Conservation (phyloP, 108 stramenopile species). For the Skeletonema marinoi region DNA sequence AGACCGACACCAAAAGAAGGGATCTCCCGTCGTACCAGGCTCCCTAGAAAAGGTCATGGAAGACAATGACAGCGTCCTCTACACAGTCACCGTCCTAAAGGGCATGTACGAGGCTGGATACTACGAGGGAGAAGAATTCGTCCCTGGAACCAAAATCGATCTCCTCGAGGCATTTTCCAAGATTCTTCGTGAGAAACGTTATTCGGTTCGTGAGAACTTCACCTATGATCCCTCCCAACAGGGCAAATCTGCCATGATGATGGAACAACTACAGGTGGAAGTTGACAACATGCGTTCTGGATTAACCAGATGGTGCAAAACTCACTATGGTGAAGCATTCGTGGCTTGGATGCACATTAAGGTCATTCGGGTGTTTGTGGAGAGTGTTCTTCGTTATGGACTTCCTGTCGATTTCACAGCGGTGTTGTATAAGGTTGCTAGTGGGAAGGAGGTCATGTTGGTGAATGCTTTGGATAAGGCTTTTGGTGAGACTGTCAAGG, state of each 20-base stretch:
- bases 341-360: slow-evolving; percentile 99
- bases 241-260: slow-evolving; percentile 75
- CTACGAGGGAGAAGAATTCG: slow-evolving; percentile 89
- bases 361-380: slow-evolving; percentile 96
- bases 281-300: slow-evolving; percentile 88
- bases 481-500: slow-evolving; percentile 53
- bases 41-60: slow-evolving; percentile 70
- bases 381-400: slow-evolving; percentile 96
- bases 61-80: slow-evolving; percentile 86
- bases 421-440: slow-evolving; percentile 86
- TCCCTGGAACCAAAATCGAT: slow-evolving; percentile 83
- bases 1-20: slow-evolving; percentile 80
- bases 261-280: slow-evolving; percentile 86
- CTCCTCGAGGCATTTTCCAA: slow-evolving; percentile 86
- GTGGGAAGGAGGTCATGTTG: slow-evolving; percentile 75
- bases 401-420: slow-evolving; percentile 94
- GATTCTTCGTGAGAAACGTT: slow-evolving; percentile 90
- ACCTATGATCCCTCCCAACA: slow-evolving; percentile 80
- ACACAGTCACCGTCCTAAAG: slow-evolving; percentile 90
- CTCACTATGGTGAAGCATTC: slow-evolving; percentile 96
- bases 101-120: slow-evolving; percentile 93
- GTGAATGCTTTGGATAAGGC: slow-evolving; percentile 75
- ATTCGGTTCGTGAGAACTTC: slow-evolving; percentile 85
- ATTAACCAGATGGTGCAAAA: slow-evolving; percentile 95
- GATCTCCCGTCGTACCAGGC: slow-evolving; percentile 95